Base-by-base conservation (phyloP, 2,329 filamentous ascomycete genomes). In the Aureobasidium sp. region DNA sequence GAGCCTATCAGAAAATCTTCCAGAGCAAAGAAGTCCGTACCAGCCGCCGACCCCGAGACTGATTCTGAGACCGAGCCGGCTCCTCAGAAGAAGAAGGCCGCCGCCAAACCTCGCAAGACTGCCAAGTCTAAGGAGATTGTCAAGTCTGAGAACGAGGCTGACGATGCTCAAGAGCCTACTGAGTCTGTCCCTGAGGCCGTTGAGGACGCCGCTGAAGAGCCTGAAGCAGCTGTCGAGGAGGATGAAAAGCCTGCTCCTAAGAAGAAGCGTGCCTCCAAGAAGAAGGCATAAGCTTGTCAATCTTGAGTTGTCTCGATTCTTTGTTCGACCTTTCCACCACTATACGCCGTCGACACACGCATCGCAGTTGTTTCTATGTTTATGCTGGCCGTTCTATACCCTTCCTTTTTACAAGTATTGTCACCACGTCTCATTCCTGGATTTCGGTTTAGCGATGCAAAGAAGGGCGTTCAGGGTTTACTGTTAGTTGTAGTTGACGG, bases 211-310 rank as follows among this genome's bases (percentile, higher is more conserved):
- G 55, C 32, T 9, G 55, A 58, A 13, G 55, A 58, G 50, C 39
- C 47, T 7, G 51, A 62, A 29, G 57, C 17, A 13, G 51, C 48
- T 52, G 29, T 47, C 17, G 48, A 50, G 13, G 60, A 62, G 55
- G 61, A 63, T 6, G 53, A 46, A 12, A 57, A 59, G 48, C 53
- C 61, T n/a, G 56, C 48, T 41, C 63, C 61, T 20, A 64, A 64
- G 62, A 64, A 64, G 59, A 61, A 61, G 23, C 55, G 46, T 8
- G 61, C 37, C n/a, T 41, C 51, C 34, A 58, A 51, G 20, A 61
- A 61, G 62, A 65, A 65, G 64, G 58, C 61, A 44, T 62, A 47
- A 59, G 3, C 32, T 39, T 26, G 41, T 36, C 13, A 10, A 23
- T 29, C 23, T 15, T 9, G n/a, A 36, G 27, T 20, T 46, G 27